Evolutionary conservation across 345 rosid genomes (phyloP).

Genomic region (Citrus maxima): DNA sequence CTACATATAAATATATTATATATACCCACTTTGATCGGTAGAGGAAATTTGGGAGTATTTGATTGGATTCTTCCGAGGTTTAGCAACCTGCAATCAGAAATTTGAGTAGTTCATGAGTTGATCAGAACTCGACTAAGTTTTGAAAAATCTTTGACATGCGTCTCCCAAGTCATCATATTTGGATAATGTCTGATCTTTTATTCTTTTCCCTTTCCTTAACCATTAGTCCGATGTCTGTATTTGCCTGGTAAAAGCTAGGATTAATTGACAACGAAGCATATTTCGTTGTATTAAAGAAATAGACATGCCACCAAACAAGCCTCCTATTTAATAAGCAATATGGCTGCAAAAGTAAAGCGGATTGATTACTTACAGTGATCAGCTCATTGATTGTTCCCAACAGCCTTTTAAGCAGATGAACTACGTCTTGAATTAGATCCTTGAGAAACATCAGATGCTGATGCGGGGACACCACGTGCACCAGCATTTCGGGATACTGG

Average conservation of each 20-base stretch:
- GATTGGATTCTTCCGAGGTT: not conserved
- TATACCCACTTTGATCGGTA: not conserved
- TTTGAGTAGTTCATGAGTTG: not conserved
- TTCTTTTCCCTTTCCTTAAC: not conserved
- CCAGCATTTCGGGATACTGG: conserved; percentile 21
- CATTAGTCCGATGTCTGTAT: not conserved
- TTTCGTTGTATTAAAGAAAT: not conserved
- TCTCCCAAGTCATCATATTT: not conserved
- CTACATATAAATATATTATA: not conserved
- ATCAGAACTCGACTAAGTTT: no score
- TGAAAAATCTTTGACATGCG: not conserved
- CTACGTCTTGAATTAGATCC: conserved; percentile 14
- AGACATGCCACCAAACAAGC: not conserved
- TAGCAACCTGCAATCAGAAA: not conserved
- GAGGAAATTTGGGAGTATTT: not conserved
- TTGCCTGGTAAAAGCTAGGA: not conserved
- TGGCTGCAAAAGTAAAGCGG: not conserved
- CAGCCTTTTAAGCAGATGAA: conserved; percentile 15
- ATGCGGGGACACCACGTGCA: conserved; percentile 13
- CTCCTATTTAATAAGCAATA: not conserved
- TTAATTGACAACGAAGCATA: not conserved
- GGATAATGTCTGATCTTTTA: not conserved
- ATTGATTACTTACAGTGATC: not conserved
- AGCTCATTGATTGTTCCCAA: not conserved
- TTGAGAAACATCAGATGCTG: conserved; percentile 13